A percentile compares a stretch with the other conserved stretches of the same genome.
These are phyloP conservation scores for Aspergillus tubingensis DNA, from an alignment of 2,329 filamentous ascomycete species.

Conservation along the genomic window DNA sequence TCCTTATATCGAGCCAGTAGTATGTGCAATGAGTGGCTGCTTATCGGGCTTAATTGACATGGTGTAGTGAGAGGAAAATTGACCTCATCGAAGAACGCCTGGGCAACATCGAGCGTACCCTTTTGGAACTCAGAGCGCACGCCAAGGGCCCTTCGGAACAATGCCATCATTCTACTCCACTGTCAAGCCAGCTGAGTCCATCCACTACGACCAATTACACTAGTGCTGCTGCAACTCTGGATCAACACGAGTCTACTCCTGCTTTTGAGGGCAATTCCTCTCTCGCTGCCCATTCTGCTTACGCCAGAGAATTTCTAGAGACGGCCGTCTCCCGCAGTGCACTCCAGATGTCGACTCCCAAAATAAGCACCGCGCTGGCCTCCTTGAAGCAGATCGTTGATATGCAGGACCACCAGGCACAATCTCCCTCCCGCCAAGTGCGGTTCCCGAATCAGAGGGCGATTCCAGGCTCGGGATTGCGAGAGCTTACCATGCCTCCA, in stretches of 20 bases:
- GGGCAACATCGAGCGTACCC: conserved; percentile 48
- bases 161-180: conserved; percentile 16
- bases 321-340: conserved; percentile 41
- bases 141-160: conserved; percentile 5
- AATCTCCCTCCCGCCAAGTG: conserved; percentile 25
- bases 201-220: conserved; percentile 13
- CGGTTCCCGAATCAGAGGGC: conserved; percentile 30
- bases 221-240: conserved; percentile 28
- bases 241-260: conserved; percentile 29
- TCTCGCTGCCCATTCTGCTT: conserved; percentile 51
- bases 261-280: conserved; percentile 55
- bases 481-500: conserved; percentile 40
- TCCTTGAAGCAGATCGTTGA: conserved; percentile 43
- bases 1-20: conserved; percentile 47
- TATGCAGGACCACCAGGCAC: conserved; percentile 35
- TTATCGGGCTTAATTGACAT: conserved; percentile 6
- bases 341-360: conserved; percentile 38
- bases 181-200: conserved; percentile 15
- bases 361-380: conserved; percentile 41
- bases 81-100: conserved; percentile 55
- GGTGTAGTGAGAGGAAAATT: conserved; percentile 53
- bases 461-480: conserved; percentile 30
- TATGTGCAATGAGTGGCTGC: conserved; percentile 22
- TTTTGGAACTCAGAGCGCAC: conserved; percentile 26
- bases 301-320: conserved; percentile 48